phyloP scores from a whole-genome alignment of 306 rosid species.

The Rosa chinensis region DNA sequence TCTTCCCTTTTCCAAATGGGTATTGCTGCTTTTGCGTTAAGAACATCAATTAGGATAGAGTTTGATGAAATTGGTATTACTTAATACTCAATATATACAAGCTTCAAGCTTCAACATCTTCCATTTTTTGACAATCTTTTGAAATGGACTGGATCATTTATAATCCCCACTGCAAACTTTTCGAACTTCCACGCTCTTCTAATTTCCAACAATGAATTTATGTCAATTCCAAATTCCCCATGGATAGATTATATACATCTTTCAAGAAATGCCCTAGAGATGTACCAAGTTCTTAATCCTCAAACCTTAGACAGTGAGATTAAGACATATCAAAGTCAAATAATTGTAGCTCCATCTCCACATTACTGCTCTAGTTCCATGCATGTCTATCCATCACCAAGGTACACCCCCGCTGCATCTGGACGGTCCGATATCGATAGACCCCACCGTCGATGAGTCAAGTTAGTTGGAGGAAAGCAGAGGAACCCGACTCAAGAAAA shows the following conservation, averaged over 20 bases:
- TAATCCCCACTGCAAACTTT: constrained; percentile 4
- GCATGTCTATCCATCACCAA: constrained; percentile 23
- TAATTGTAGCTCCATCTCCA: constrained; percentile 23
- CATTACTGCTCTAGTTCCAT: neutral
- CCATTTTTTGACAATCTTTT: constrained; percentile 2
- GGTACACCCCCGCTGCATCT: constrained; percentile 25
- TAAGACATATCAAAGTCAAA: constrained; percentile 38
- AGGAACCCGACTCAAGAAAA: constrained; percentile 21
- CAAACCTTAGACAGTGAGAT: constrained; percentile 11
- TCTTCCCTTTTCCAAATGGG: constrained; percentile 33
- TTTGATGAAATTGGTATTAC: constrained; percentile 29
- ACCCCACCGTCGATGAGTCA: constrained; percentile 27
- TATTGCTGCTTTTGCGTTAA: constrained; percentile 28
- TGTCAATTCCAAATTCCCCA: neutral
- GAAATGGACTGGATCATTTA: constrained; percentile 16
- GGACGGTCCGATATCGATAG: constrained; percentile 34
- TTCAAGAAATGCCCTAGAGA: constrained; percentile 6
- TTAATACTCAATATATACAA: constrained; percentile 31
- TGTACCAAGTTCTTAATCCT: constrained; percentile 4
- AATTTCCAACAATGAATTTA: neutral
- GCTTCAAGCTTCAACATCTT: constrained; percentile 22
- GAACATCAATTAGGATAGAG: constrained; percentile 26
- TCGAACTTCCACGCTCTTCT: neutral
- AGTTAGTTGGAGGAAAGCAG: constrained; percentile 38
- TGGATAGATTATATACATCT: neutral